These are phyloP conservation scores for Termitomyces sp. DNA, from an alignment of 768 basidiomycete species.

Conservation along the genomic window DNA sequence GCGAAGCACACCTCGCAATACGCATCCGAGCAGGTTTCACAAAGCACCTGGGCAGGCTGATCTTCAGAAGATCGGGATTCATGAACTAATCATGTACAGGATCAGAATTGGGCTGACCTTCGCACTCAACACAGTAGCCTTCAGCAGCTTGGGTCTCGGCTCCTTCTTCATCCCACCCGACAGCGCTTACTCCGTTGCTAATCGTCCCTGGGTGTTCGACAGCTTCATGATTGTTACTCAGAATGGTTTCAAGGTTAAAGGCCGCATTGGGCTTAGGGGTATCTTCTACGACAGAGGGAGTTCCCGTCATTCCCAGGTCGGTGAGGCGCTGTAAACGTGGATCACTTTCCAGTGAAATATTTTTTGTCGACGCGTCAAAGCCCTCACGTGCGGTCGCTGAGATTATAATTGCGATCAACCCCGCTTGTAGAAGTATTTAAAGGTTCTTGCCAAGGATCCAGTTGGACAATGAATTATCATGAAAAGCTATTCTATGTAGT, in stretches of 20 bases:
- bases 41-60: conserved; percentile 73
- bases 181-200: conserved; percentile 25
- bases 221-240: conserved; percentile 54
- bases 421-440: too few relatives aligned
- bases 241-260: conserved; percentile 69
- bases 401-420: background rate
- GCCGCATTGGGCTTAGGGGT: conserved; percentile 9
- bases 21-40: conserved; percentile 64
- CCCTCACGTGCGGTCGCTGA: conserved; percentile 5
- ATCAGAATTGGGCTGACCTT: conserved; percentile 44
- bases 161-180: conserved; percentile 68
- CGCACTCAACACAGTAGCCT: conserved; percentile 80
- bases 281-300: conserved; percentile 1
- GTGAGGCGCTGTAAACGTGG: conserved; percentile 3
- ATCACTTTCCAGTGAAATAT: background rate
- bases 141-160: conserved; percentile 40
- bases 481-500: background rate
- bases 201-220: conserved; percentile 49
- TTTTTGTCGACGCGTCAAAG: conserved; percentile 11
- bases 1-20: conserved; percentile 87
- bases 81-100: background rate
- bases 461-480: background rate
- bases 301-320: conserved; percentile 5
- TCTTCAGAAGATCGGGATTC: conserved; percentile 36
- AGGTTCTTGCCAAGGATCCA: background rate